These are phyloP conservation scores for Yamadazyma diddensiae DNA, from an alignment of 1,139 yeast genomes.

Conservation along the genomic window DNA sequence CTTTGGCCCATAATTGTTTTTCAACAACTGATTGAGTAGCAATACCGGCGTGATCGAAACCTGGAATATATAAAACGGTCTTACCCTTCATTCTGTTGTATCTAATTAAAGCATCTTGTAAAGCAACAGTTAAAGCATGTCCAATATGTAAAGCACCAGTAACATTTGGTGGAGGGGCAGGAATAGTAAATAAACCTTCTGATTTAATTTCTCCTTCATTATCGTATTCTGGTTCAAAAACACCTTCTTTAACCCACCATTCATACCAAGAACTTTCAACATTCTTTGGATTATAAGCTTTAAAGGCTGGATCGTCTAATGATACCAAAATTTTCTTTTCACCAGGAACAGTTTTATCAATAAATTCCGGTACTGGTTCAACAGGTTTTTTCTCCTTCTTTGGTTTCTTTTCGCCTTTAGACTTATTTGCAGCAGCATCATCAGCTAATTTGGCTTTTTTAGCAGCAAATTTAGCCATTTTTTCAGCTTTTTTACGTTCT, in stretches of 20 bases:
- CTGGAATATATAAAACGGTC: conserved; percentile 90
- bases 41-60: conserved; percentile 99
- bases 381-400: conserved; percentile 68
- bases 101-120: conserved; percentile 91
- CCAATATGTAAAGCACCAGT: conserved; percentile 99
- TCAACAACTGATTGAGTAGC: conserved; percentile 99
- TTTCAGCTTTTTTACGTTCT: conserved; percentile 95
- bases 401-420: conserved; percentile 54
- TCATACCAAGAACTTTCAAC: conserved; percentile 98
- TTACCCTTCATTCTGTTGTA: conserved; percentile 97
- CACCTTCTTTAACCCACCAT: conserved; percentile 93
- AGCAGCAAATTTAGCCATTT: conserved; percentile 90
- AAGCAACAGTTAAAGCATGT: conserved; percentile 92
- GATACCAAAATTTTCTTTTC: conserved; percentile 85
- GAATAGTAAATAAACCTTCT: conserved; percentile 83
- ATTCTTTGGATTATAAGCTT: conserved; percentile 87
- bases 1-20: conserved; percentile 88
- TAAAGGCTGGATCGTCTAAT: conserved; percentile 88
- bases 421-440: conserved; percentile 28
- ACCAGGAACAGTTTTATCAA: conserved; percentile 80
- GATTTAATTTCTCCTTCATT: conserved; percentile 73
- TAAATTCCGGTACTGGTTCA: conserved; percentile 77
- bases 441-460: conserved; percentile 80
- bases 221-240: conserved; percentile 82
- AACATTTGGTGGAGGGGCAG: conserved; percentile 98